Evolutionary conservation across 169 alveolate species (phyloP), one percentile per base, ranked within the genome.

Genomic region (Cyclospora cayetanensis): DNA sequence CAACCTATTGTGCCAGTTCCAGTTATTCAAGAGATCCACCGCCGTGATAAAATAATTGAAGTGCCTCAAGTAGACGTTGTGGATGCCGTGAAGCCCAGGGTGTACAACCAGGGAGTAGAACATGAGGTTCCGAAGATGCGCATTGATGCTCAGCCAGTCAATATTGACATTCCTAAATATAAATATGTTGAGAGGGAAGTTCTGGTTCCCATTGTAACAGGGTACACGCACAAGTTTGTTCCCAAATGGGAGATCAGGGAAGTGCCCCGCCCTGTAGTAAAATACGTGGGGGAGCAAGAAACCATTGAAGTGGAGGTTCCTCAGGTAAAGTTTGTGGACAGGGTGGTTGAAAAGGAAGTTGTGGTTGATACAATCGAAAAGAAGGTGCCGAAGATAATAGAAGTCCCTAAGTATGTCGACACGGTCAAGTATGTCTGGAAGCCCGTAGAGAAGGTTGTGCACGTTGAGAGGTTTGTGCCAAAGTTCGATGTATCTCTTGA

Each of bases 171-270:
- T 18, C 96, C 97, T 63, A 94, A 95, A 74, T 95, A 95, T 41
- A 94, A 93, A n/a, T 95, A 95, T 70, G 97, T 95, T 29, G 97
- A 96, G 50, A 96, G 93, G 63, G 97, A 95, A 83, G 96, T 96
- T 41, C 93, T 95, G 68, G 94, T 96, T 43, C 97, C 96, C 68
- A 95, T 95, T 25, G 96, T 96, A 52, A 96, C 97, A 0, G 97
- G 97, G 66, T 96, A 94, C 91, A 96, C 96, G 9, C 97, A 95
- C 91, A 96, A 96, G 88, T 96, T 95, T 80, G 96, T 96, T 22
- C 97, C 97, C 37, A 96, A 95, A 52, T 96, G 97, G 97, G 97
- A 96, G 46, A 94, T 96, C 60, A 94, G 97, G 52, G 97, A 96
- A 74, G 97, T 96, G 42, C 97, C 97, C 25, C 94, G 97, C 83